Evolutionary conservation across 768 basidiomycete species (phyloP), one percentile per base, ranked within the genome.

Genomic region (Neoboletus subvelutipes): DNA sequence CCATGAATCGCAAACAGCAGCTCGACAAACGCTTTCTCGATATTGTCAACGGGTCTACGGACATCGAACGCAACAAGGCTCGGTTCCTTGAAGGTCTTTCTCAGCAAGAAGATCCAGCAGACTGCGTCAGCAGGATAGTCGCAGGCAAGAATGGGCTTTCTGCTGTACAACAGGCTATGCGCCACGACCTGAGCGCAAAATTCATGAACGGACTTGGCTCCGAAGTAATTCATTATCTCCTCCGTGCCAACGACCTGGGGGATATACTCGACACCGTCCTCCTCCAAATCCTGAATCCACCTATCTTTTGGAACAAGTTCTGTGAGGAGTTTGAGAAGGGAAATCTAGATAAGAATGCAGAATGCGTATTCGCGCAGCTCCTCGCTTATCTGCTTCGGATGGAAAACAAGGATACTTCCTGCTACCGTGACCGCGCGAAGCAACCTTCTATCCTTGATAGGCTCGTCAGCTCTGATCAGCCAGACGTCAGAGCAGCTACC

Each of bases 291-390:
- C 75, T 79, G 13, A 73, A 83, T 0, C 83, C 82, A 0, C 77
- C 81, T 1, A 71, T 82, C 31, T 83, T 84, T 60, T 85, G 80
- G 81, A 60, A 52, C 43, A 62, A 66, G 7, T 78, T 78, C 54
- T 56, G 63, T 1, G 50, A 64, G 10, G 76, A 75, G 18, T 80
- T 78, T 33, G 62, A 71, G 31, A 66, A 62, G 18, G 68, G 69
- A 17, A 59, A 63, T 6, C 64, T 82, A 22, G 54, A 69, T 45
- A 68, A 73, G 20, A 47, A 65, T 9, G 77, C 72, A 0, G 74
- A 81, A 56, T 51, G 43, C 22, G 65, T 65, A 11, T 81, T 83
- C 56, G 80, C 76, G 0, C 78, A 75, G 75, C 71, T 84, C n/a
- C 74, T 86, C 4, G 69, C 77, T 18, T 73, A 81, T 53, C 76